Percentiles rank a stretch among this genome's conserved stretches.
Conservation (phyloP, 164 flowering plant species). For the Pachysandra terminalis region DNA sequence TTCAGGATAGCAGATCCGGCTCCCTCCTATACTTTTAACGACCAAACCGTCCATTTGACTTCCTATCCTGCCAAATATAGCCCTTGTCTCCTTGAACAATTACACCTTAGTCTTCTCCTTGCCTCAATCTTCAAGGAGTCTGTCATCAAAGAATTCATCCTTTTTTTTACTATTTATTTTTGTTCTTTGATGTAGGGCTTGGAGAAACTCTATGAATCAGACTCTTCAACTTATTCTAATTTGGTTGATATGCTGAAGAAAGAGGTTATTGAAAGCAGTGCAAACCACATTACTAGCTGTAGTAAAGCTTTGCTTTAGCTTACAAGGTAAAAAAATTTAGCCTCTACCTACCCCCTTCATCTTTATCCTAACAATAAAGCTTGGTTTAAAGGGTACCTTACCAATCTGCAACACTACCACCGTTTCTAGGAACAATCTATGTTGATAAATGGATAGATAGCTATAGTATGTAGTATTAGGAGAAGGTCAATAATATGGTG, state of each 20-base stretch:
- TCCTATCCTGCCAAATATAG: background rate
- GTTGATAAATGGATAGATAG: no score
- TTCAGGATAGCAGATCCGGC: no score
- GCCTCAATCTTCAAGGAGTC: background rate
- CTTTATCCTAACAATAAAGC: no score
- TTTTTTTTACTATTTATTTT: background rate
- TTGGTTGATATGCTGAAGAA: constrained; percentile 67
- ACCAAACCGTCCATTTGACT: background rate
- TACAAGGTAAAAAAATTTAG: constrained; percentile 83
- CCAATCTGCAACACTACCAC: no score
- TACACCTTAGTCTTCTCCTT: background rate
- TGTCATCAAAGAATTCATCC: no score
- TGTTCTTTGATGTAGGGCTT: constrained; percentile 40
- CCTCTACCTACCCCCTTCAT: no score
- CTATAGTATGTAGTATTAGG: no score
- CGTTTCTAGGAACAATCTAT: no score
- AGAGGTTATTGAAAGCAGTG: constrained; percentile 54
- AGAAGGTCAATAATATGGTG: no score
- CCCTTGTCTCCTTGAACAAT: background rate
- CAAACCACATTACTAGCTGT: constrained; percentile 52
- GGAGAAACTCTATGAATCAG: constrained; percentile 44
- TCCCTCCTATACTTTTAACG: no score
- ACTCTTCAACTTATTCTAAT: constrained; percentile 53
- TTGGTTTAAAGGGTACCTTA: no score
- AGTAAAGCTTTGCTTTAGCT: constrained; percentile 79